Evolutionary conservation across 495 filamentous ascomycete species (phyloP), one percentile per base, ranked within the genome.

Genomic region (Achaetomiella virescens): DNA sequence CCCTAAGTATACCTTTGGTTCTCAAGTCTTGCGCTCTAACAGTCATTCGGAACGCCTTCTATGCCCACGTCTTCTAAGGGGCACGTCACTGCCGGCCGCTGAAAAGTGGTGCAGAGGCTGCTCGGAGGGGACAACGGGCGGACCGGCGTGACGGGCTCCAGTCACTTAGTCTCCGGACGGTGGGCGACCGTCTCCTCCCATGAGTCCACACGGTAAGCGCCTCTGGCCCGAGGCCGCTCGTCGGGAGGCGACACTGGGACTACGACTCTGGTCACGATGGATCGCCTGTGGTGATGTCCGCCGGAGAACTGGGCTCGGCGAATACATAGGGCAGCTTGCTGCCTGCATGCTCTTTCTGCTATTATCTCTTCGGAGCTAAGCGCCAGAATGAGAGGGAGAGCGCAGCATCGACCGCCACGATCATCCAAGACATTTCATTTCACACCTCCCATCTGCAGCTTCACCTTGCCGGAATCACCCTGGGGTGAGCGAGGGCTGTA

Each of bases 1-100:
- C 85, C 85, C 85, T 88, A 88, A 83, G 73, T 65, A 66, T 66
- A 70, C 62, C 15, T 72, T 78, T 78, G 82, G 82, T 84, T 78
- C 44, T 65, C 58, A 54, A 78, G 77, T 69, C 61, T 73, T 76
- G 71, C 72, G 69, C 66, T 72, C 55, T 55, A 18, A 73, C 58
- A 66, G 68, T 71, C 70, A 69, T 71, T 67, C 61, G 51, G 65
- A 38, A 60, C 56, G 62, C 68, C 67, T 77, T 77, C 55, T 75
- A 78, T 53, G 60, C 60, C 58, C 36, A 60, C 48, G 61, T 62
- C 41, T 55, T 51, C 54, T 42, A 35, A 35, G 15, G 55, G 43
- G 45, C 45, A 53, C 22, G 27, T 21, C 35, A 44, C 46, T 44
- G 40, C 50, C 21, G 24, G 62, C 70, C 70, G 70, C 75, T 75